Evolutionary conservation across 352 stramenopile species (phyloP), one percentile per base, ranked within the genome.

Genomic region (Pythium insidiosum): DNA sequence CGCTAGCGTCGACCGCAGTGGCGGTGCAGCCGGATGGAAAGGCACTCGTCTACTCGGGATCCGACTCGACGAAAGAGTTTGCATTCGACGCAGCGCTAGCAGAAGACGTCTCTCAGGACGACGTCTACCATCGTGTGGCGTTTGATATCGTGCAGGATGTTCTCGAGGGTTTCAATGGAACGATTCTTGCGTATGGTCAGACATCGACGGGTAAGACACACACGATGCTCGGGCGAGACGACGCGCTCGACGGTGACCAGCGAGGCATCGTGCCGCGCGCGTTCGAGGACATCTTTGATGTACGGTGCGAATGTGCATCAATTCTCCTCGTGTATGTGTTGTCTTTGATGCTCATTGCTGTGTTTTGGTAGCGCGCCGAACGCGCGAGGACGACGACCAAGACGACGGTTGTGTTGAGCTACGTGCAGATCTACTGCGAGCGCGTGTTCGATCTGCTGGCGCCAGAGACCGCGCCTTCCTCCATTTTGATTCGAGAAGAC

Each of bases 351-450:
- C n/a, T n/a, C n/a, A n/a, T 23, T 28, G 12, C 20, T 19, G 15
- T 34, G 24, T 11, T 2, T 28, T 25, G 0, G 9, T 20, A 58
- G 47, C 44, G 45, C 6, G 65, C 58, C 13, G 59, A 73, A 16
- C 58, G 58, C 21, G 50, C 52, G 1, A 50, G 58, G 3, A 55
- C 58, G 6, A 43, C 48, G 3, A 49, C 37, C 3, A 76, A 64
- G 50, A 81, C 68, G n/a, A 69, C 47, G 15, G 45, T 88, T 15
- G 69, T 65, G 5, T 33, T 84, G 16, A 89, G 74, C 42, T 89
- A 82, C 45, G 73, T 85, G 25, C 71, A 89, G 64, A 83, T 89
- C 31, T 89, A 89, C 61, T 87, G 73, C 55, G 76, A 87, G 49
- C 73, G 74, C n/a, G 63, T 89, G 24, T 81, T 74, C 29, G 76